Percentiles rank a stretch among this genome's conserved stretches.
Conservation (phyloP, 2,329 filamentous ascomycete species). For the Fusarium incarnatum region DNA sequence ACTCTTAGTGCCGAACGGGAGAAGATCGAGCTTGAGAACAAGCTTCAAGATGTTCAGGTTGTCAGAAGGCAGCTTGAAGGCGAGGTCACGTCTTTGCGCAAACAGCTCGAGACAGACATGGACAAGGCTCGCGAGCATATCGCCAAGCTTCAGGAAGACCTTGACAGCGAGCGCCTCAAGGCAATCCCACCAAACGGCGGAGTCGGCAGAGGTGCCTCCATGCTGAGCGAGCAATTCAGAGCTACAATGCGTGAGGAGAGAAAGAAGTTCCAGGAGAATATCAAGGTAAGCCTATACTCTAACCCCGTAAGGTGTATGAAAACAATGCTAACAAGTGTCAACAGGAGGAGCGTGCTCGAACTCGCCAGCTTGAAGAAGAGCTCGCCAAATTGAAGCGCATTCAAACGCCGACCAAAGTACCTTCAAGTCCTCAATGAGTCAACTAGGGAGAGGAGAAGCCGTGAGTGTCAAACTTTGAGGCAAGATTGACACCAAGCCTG, state of each 20-base stretch:
- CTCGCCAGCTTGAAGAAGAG: slow-evolving; percentile 64
- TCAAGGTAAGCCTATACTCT: slow-evolving; percentile 56
- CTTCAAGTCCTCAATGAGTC: slow-evolving; percentile 54
- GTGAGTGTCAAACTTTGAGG: neutral
- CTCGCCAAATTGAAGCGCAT: slow-evolving; percentile 57
- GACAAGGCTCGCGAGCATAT: slow-evolving; percentile 52
- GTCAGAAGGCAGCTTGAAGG: slow-evolving; percentile 38
- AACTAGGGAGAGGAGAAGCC: neutral
- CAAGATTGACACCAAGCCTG: neutral
- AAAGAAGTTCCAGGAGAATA: slow-evolving; percentile 67
- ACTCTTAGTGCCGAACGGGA: slow-evolving; percentile 63
- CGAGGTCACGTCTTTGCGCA: slow-evolving; percentile 46
- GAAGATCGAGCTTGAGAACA: slow-evolving; percentile 57
- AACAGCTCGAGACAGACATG: slow-evolving; percentile 57
- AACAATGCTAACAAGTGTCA: slow-evolving; percentile 45
- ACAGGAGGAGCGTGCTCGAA: slow-evolving; percentile 63
- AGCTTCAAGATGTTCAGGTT: slow-evolving; percentile 48
- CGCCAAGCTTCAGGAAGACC: slow-evolving; percentile 60
- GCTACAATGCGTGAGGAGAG: slow-evolving; percentile 68
- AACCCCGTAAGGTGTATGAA: neutral
- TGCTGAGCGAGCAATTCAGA: slow-evolving; percentile 68
- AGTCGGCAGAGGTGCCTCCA: slow-evolving; percentile 57
- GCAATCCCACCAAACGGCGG: slow-evolving; percentile 51
- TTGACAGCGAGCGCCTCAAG: slow-evolving; percentile 64
- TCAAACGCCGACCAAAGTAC: slow-evolving; percentile 57